phyloP scores from a whole-genome alignment of 345 rosid species.

The Eucalyptus coolabah region DNA sequence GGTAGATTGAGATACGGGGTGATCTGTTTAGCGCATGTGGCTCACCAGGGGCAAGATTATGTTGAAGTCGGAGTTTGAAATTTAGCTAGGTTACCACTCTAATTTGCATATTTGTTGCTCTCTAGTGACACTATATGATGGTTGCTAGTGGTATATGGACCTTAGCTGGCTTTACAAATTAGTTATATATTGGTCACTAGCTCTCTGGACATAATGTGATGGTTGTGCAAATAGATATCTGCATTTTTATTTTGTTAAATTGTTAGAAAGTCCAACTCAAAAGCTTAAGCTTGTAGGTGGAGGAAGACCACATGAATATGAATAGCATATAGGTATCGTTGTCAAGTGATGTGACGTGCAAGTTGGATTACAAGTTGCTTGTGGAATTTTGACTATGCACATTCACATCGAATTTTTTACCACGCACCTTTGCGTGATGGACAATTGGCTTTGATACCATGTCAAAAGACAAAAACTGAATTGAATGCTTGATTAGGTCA shows the following conservation, averaged over 20 bases:
- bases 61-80: not conserved
- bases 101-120: not conserved
- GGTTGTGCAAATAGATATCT: not conserved
- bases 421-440: too few species aligned
- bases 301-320: too few species aligned
- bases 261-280: too few species aligned
- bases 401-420: too few species aligned
- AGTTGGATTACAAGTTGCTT: too few species aligned
- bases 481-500: too few species aligned
- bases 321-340: too few species aligned
- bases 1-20: not conserved
- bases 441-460: too few species aligned
- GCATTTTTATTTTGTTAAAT: not conserved
- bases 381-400: too few species aligned
- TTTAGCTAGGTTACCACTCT: not conserved
- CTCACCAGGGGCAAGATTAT: not conserved
- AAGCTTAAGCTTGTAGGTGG: too few species aligned
- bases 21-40: not conserved
- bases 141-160: not conserved
- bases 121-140: not conserved
- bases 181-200: not conserved
- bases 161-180: not conserved
- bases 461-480: too few species aligned
- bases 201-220: not conserved
- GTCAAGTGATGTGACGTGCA: too few species aligned